phyloP scores from a whole-genome alignment of 225 moss, liverwort and hornwort species.

The Physcomitrellopsis africana region DNA sequence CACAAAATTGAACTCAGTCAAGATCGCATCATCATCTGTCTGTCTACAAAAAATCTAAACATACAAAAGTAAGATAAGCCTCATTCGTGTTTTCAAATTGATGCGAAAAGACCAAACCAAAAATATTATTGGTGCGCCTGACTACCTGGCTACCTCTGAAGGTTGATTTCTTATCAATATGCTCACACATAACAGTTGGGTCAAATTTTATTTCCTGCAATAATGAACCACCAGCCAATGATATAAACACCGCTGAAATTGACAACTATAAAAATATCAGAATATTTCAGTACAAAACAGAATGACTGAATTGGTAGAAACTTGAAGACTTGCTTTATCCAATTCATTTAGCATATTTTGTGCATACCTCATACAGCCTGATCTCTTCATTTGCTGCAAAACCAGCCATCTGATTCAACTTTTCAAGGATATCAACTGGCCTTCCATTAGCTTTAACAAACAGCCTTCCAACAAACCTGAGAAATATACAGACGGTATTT shows the following conservation, averaged over 20 bases:
- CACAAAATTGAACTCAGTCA: neutral
- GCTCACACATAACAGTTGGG: slow-evolving; percentile 86
- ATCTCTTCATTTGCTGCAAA: slow-evolving; percentile 67
- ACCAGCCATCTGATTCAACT: slow-evolving; percentile 76
- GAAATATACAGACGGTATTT: neutral
- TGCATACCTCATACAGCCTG: slow-evolving; percentile 69
- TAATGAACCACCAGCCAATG: neutral
- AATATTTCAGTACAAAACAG: neutral
- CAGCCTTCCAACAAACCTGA: slow-evolving; percentile 76
- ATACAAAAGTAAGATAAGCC: neutral
- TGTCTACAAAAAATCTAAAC: neutral
- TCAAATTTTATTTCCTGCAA: slow-evolving; percentile 85
- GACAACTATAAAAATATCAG: neutral
- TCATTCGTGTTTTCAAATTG: neutral
- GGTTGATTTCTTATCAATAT: slow-evolving; percentile 77
- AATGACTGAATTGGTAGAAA: neutral
- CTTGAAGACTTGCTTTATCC: neutral
- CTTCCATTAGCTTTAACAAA: slow-evolving; percentile 77
- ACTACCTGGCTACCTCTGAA: slow-evolving; percentile 72
- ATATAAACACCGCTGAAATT: neutral
- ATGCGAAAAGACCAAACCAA: neutral
- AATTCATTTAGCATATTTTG: neutral
- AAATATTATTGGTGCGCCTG: neutral
- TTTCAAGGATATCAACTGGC: slow-evolving; percentile 74
- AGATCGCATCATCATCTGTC: neutral